Evolutionary conservation across 257 asterid genomes (phyloP).

Genomic region (Anisodus tanguticus): DNA sequence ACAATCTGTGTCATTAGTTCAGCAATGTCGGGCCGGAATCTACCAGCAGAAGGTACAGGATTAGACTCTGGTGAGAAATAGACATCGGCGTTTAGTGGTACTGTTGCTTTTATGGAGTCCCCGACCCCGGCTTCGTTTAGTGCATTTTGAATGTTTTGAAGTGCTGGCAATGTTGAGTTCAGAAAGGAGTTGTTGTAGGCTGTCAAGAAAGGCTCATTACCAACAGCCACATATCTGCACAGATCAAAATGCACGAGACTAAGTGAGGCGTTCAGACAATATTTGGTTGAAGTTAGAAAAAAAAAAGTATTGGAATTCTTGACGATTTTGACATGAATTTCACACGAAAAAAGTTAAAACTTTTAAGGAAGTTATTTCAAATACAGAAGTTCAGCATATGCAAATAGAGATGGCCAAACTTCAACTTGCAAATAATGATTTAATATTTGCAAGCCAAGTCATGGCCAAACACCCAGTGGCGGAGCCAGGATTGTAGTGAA

Average conservation of each 20-base stretch:
- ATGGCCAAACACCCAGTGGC: no score
- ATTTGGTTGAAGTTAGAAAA: background rate
- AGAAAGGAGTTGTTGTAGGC: conserved; percentile 49
- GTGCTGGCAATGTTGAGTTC: conserved; percentile 51
- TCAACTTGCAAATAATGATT: conserved; percentile 1
- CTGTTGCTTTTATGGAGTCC: conserved; percentile 46
- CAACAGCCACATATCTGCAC: conserved; percentile 54
- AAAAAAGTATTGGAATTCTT: no score
- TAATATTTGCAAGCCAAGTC: no score
- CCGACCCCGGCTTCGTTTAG: conserved; percentile 47
- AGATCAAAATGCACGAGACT: background rate
- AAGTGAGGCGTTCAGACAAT: background rate
- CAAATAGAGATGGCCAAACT: background rate
- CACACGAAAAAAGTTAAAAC: background rate
- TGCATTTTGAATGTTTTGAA: conserved; percentile 52
- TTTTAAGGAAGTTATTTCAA: background rate
- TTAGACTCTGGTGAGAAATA: conserved; percentile 41
- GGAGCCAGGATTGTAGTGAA: no score
- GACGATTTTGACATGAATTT: background rate
- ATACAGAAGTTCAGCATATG: background rate
- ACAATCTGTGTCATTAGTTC: conserved; percentile 51
- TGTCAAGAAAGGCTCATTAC: conserved; percentile 53
- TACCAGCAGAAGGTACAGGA: conserved; percentile 52
- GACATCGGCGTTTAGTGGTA: conserved; percentile 55
- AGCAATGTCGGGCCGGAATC: conserved; percentile 45